Conservation (phyloP, 352 stramenopile genomes). For the Phytophthora nicotianae region DNA sequence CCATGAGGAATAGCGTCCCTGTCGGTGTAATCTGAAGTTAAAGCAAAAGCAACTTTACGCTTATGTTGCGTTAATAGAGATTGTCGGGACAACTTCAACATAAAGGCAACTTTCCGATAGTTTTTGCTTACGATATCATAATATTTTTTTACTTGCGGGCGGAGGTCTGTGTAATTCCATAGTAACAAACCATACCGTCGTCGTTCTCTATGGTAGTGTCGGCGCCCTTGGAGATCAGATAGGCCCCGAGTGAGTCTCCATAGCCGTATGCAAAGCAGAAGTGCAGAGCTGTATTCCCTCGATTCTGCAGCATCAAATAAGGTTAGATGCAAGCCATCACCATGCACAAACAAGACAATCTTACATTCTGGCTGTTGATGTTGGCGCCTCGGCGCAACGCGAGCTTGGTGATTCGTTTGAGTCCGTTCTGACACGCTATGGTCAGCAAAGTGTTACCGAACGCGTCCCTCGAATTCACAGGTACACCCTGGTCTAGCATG, state of each 20-base stretch:
- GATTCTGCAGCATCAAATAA: constrained; percentile 38
- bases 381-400: constrained; percentile 82
- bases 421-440: constrained; percentile 91
- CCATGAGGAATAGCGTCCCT: constrained; percentile 40
- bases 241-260: constrained; percentile 84
- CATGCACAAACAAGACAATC: neutral
- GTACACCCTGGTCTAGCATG: constrained; percentile 86
- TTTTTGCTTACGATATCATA: neutral
- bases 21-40: too few relatives aligned
- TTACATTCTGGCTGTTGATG: constrained; percentile 88
- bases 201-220: constrained; percentile 74
- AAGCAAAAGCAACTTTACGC: neutral
- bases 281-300: constrained; percentile 90
- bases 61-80: neutral
- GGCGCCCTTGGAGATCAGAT: constrained; percentile 90
- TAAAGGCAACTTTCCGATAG: too few relatives aligned
- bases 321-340: neutral
- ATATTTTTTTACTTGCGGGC: constrained; percentile 34
- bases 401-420: constrained; percentile 90
- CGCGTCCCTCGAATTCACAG: constrained; percentile 74
- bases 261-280: constrained; percentile 93
- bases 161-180: constrained; percentile 52
- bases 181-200: constrained; percentile 67
- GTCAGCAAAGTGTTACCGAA: constrained; percentile 89
- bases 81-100: too few relatives aligned